Evolutionary conservation across 768 basidiomycete species (phyloP), one percentile per base, ranked within the genome.

Genomic region (Termitomyces sp.): DNA sequence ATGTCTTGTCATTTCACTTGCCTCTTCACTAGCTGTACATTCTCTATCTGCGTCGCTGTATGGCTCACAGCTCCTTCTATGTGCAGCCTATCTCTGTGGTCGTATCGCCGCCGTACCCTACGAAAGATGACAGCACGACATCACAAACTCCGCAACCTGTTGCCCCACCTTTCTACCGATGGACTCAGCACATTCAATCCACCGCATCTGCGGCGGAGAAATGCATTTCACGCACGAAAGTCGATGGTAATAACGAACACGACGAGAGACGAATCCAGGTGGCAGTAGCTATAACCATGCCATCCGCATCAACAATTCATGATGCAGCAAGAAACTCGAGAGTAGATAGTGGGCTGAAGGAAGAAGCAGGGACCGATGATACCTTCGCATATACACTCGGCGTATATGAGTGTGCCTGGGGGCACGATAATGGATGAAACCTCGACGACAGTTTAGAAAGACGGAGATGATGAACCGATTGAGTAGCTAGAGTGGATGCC

Each of bases 361-460:
- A 60, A 24, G 63, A 50, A 24, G 28, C 21, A 11, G 26, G 21
- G 30, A 24, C 26, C 26, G 54, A 57, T 45, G 53, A 64, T 40
- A 56, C 59, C 37, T 57, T 65, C 41, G 64, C 68, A 9, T 70
- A 66, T 61, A 62, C 63, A 32, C 74, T 72, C 51, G 75, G 75
- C 21, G 56, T 75, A 44, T 68, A 71, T 52, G 63, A 68, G 17
- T 68, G 66, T 58, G 60, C 70, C 21, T 74, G 72, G 70, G 45
- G 24, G 32, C 53, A 62, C 51, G 59, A 57, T 4, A 47, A 60
- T 26, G 58, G 58, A 42, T 60, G 58, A 63, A 5, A 12, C 11
- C 34, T 14, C 11, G 12, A 34, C 5, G 12, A 34, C 4, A 48
- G 45, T 7, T 28, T n/a, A 1, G 22, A 19, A 28, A 7, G 14